Conservation (phyloP, 2,329 filamentous ascomycete species). For the Fusarium newnesense region DNA sequence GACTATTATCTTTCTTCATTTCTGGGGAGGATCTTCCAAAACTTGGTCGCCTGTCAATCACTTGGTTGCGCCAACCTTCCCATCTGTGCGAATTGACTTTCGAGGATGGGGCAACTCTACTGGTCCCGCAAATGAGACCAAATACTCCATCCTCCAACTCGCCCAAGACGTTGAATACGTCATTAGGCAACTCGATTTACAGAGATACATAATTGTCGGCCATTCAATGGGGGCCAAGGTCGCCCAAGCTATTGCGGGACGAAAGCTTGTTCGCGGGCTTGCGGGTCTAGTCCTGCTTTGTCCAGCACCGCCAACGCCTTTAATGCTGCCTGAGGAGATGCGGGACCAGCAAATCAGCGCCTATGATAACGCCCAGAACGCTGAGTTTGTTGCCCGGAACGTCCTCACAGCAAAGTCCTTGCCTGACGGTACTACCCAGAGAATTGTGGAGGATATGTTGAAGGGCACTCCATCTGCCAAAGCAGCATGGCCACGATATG, state of each 20-base stretch:
- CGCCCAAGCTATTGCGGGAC: neutral
- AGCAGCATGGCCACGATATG: neutral
- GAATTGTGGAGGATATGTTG: neutral
- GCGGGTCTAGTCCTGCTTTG: neutral
- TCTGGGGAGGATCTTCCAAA: neutral
- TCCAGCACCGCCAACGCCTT: neutral
- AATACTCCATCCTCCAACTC: neutral
- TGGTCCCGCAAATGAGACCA: neutral
- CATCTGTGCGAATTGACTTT: neutral
- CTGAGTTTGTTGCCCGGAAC: neutral
- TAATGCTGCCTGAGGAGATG: accelerated
- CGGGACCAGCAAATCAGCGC: neutral
- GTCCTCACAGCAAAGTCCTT: accelerated
- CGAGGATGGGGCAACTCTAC: neutral
- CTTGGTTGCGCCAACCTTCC: accelerated
- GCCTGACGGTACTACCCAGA: neutral
- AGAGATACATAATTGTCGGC: too few species aligned
- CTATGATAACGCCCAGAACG: neutral
- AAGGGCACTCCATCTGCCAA: neutral
- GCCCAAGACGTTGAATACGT: neutral
- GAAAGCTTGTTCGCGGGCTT: accelerated
- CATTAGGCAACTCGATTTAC: too few species aligned
- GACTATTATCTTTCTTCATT: neutral
- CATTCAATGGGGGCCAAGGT: neutral
- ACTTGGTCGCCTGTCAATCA: neutral